Percentiles rank a stretch among this genome's conserved stretches.
These are phyloP conservation scores for Citrus hindsii DNA, from an alignment of 345 rosid genomes.

Conservation along the genomic window DNA sequence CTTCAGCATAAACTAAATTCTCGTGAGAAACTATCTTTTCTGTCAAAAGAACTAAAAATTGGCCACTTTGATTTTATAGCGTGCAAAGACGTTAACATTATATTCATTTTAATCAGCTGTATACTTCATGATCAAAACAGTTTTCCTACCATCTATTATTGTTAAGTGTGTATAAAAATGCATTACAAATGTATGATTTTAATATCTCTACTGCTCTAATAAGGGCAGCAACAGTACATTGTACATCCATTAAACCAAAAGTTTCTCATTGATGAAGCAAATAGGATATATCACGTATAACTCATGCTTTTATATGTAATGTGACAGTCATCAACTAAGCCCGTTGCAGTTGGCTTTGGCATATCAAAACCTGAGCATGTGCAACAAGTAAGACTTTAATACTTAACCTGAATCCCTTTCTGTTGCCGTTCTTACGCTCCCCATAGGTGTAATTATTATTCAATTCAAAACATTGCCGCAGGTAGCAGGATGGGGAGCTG, in stretches of 20 bases:
- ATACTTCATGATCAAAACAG: neutral
- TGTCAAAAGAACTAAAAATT: neutral
- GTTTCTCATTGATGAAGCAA: neutral
- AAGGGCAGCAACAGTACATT: neutral
- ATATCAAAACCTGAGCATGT: constrained; percentile 82
- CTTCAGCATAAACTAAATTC: neutral
- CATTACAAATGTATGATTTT: neutral
- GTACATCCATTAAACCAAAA: neutral
- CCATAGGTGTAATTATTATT: neutral
- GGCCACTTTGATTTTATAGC: neutral
- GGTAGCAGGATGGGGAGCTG: constrained; percentile 87
- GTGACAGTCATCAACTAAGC: constrained; percentile 57
- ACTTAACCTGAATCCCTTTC: neutral
- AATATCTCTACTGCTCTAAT: neutral
- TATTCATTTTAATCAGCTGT: neutral
- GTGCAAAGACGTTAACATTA: neutral
- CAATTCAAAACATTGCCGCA: constrained; percentile 16
- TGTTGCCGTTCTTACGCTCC: neutral
- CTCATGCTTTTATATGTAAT: neutral
- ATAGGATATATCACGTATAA: neutral
- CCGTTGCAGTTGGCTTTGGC: constrained; percentile 83
- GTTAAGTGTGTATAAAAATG: neutral
- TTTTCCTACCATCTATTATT: neutral
- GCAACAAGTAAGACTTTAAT: constrained; percentile 49
- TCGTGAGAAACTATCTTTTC: neutral